phyloP scores from a whole-genome alignment of 352 stramenopile genomes.

The Chloridella minuta region DNA sequence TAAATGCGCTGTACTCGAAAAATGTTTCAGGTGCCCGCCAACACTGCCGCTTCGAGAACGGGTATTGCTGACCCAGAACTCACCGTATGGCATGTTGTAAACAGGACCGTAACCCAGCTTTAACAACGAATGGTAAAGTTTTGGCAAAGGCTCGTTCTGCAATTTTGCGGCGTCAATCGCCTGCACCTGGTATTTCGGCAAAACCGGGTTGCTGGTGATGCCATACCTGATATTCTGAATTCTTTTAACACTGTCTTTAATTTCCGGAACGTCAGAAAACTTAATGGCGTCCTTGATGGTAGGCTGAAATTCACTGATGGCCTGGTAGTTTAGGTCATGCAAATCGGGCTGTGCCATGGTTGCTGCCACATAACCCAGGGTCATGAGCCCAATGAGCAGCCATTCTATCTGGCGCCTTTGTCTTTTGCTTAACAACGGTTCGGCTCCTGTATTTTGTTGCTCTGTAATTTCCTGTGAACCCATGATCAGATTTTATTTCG shows the following conservation, averaged over 20 bases:
- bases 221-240: not conserved
- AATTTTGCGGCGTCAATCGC: not conserved
- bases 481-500: not conserved
- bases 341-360: not conserved
- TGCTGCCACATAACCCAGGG: not conserved
- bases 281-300: not conserved
- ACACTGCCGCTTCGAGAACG: not conserved
- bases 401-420: not conserved
- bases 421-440: not conserved
- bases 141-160: not conserved
- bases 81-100: not conserved
- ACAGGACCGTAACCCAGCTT: not conserved
- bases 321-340: not conserved
- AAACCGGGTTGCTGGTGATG: not conserved
- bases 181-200: not conserved
- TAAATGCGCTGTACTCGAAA: not conserved
- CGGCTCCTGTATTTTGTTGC: not conserved
- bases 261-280: not conserved
- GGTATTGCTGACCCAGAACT: not conserved
- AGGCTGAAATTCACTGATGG: not conserved
- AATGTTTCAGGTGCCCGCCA: not conserved
- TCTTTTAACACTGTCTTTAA: not conserved
- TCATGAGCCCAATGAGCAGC: not conserved
- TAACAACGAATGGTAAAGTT: not conserved
- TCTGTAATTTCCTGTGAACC: not conserved